Evolutionary conservation across 1,284 basidiomycete genomes (phyloP).

Genomic region (Ganoderma boninense): DNA sequence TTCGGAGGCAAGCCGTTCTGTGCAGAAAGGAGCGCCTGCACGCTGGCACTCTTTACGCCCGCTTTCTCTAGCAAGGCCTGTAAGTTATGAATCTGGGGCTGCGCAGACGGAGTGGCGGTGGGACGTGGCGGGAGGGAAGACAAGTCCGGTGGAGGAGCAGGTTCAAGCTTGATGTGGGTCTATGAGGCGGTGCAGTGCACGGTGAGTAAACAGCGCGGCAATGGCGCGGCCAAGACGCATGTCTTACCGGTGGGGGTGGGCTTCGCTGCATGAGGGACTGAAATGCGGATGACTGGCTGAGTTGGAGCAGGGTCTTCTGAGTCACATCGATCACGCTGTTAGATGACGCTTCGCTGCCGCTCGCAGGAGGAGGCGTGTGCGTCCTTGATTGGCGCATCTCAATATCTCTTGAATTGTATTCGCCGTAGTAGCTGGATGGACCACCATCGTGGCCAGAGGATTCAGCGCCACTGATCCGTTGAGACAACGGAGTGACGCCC

Average conservation of each 20-base stretch:
- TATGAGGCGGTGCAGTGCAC: background rate
- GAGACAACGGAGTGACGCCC: constrained; percentile 23
- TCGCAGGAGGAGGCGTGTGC: constrained; percentile 19
- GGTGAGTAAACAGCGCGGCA: background rate
- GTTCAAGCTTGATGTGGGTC: constrained; percentile 22
- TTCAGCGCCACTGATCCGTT: constrained; percentile 24
- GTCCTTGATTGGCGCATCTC: constrained; percentile 18
- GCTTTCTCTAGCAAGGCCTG: constrained; percentile 32
- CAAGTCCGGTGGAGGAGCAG: constrained; percentile 22
- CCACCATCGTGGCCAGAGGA: constrained; percentile 9
- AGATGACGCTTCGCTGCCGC: constrained; percentile 20
- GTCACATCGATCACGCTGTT: constrained; percentile 25
- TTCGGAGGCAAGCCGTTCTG: constrained; percentile 15
- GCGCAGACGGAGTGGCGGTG: constrained; percentile 10
- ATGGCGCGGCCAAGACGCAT: background rate
- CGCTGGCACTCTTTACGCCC: constrained; percentile 27
- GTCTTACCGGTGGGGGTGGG: constrained; percentile 12
- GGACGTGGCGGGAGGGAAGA: constrained; percentile 21
- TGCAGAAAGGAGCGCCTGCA: constrained; percentile 24
- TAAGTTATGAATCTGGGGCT: constrained; percentile 25
- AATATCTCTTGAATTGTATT: constrained; percentile 21
- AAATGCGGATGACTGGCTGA: constrained; percentile 32
- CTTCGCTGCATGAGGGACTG: constrained; percentile 27
- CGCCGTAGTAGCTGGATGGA: constrained; percentile 15
- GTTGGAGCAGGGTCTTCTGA: constrained; percentile 29